Conservation (phyloP, 805 yeast species). For the Yarrowia sp. region DNA sequence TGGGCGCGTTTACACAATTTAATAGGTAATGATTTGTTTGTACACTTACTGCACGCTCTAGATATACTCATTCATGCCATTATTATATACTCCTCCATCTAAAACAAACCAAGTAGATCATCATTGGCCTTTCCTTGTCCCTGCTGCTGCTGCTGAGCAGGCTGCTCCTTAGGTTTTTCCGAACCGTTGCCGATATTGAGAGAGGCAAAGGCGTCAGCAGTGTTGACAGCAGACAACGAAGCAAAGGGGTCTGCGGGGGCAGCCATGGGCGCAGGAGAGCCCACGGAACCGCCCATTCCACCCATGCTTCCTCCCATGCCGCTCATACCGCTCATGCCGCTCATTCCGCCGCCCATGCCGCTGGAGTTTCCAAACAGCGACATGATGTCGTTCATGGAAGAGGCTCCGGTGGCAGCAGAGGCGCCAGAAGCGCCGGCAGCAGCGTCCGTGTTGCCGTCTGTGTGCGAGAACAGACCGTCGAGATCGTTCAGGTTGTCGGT, state of each 20-base stretch:
- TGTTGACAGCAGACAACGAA: constrained; percentile 24
- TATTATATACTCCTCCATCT: constrained; percentile 25
- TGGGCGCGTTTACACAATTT: neutral
- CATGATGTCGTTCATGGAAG: constrained; percentile 46
- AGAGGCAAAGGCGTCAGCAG: constrained; percentile 20
- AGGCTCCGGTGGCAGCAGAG: constrained; percentile 32
- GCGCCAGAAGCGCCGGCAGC: constrained; percentile 42
- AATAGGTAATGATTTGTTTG: neutral
- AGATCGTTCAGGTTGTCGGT: constrained; percentile 57
- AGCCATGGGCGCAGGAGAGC: constrained; percentile 16
- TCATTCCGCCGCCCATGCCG: neutral
- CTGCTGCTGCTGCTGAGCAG: neutral
- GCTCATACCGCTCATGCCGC: neutral
- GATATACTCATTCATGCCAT: constrained; percentile 7
- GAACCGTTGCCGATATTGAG: constrained; percentile 24
- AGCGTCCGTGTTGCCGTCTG: constrained; percentile 31
- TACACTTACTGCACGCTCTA: too few relatives aligned
- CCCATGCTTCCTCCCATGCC: neutral
- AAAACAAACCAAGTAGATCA: constrained; percentile 39
- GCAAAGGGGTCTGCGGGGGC: constrained; percentile 24
- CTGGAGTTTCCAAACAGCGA: constrained; percentile 41
- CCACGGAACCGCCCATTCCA: neutral
- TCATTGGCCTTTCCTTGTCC: constrained; percentile 31
- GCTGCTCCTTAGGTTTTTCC: constrained; percentile 9
- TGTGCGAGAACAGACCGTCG: constrained; percentile 58